A percentile compares a stretch with the other conserved stretches of the same genome.
These are phyloP conservation scores for Diversispora epigaea DNA, from an alignment of 192 early-diverging fungal genomes.

Conservation along the genomic window DNA sequence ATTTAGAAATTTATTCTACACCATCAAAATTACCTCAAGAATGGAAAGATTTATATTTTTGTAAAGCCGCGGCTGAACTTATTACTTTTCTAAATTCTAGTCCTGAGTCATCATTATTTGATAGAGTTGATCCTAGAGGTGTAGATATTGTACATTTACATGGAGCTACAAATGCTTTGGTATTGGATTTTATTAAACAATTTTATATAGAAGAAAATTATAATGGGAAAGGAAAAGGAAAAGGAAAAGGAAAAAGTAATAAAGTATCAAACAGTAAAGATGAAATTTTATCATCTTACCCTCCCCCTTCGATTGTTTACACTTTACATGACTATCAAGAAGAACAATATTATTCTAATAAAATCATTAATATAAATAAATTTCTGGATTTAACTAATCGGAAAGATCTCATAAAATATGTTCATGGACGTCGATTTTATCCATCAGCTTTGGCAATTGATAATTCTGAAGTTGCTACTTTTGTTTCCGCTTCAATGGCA, in stretches of 20 bases:
- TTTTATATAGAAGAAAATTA: slow-evolving; percentile 36
- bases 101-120: slow-evolving; percentile 53
- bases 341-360: slow-evolving; percentile 56
- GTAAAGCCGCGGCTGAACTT: slow-evolving; percentile 52
- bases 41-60: slow-evolving; percentile 60
- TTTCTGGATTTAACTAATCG: slow-evolving; percentile 45
- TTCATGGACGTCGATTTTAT: slow-evolving; percentile 50
- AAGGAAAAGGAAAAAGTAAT: too few relatives aligned
- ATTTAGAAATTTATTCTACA: slow-evolving; percentile 48
- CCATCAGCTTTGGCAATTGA: slow-evolving; percentile 54
- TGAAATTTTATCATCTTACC: neutral
- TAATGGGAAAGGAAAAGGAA: slow-evolving; percentile 32
- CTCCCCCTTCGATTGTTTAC: slow-evolving; percentile 52
- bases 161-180: slow-evolving; percentile 57
- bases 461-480: slow-evolving; percentile 50
- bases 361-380: slow-evolving; percentile 46
- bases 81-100: slow-evolving; percentile 43
- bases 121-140: slow-evolving; percentile 28
- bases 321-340: slow-evolving; percentile 62
- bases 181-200: slow-evolving; percentile 46
- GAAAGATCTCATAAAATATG: slow-evolving; percentile 42
- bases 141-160: slow-evolving; percentile 60
- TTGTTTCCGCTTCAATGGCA: slow-evolving; percentile 56
- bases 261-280: too few relatives aligned
- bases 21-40: slow-evolving; percentile 53